phyloP scores from a whole-genome alignment of 176 grass and related monocot genomes.

The Tuctoria greenei region DNA sequence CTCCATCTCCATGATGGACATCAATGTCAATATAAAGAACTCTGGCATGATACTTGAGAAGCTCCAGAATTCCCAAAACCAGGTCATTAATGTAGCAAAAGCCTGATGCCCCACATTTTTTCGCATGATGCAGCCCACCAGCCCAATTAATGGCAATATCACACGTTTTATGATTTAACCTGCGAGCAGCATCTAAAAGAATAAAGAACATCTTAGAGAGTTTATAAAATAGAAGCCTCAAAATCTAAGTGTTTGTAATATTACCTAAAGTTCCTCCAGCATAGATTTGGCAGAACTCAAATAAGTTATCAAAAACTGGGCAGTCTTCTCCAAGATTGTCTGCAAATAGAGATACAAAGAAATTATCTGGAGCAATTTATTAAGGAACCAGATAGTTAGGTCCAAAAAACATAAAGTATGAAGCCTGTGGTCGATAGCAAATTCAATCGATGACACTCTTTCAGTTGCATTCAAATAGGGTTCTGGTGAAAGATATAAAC shows the following conservation, averaged over 20 bases:
- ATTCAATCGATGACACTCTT: not conserved
- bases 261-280: conserved; percentile 98
- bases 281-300: conserved; percentile 98
- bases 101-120: conserved; percentile 90
- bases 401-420: conserved; percentile 2
- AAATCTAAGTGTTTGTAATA: conserved; percentile 1
- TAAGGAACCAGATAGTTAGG: not conserved
- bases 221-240: not conserved
- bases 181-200: conserved; percentile 87
- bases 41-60: conserved; percentile 94
- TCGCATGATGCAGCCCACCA: conserved; percentile 93
- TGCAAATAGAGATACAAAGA: conserved; percentile 36
- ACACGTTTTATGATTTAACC: conserved; percentile 79
- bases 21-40: conserved; percentile 99
- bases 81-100: conserved; percentile 99
- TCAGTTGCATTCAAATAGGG: not conserved
- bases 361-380: not conserved
- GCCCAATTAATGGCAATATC: conserved; percentile 98
- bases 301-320: conserved; percentile 94
- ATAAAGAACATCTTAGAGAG: conserved; percentile 38
- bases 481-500: conserved; percentile 16
- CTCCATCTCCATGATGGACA: conserved; percentile 98
- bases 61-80: conserved; percentile 92
- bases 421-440: not conserved
- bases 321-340: conserved; percentile 98